Evolutionary conservation across 2,329 filamentous ascomycete genomes (phyloP).

Genomic region (Xylogone sp.): DNA sequence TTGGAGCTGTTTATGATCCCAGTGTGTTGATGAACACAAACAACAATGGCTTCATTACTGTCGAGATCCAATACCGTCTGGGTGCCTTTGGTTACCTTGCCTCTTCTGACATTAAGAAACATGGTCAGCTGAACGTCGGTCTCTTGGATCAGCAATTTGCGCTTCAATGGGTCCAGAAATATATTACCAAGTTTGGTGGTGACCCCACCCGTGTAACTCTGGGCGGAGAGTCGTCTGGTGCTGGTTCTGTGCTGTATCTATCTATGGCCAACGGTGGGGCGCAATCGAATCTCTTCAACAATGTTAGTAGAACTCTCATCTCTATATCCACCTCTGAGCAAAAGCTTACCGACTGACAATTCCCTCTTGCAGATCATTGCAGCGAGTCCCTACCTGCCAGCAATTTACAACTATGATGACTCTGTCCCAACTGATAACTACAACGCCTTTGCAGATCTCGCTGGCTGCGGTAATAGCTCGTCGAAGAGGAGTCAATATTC

Average conservation of each 20-base stretch:
- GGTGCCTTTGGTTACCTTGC: slow-evolving; percentile 46
- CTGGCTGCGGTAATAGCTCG: slow-evolving; percentile 27
- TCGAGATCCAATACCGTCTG: slow-evolving; percentile 46
- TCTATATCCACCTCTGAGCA: not conserved
- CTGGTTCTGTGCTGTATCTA: slow-evolving; percentile 44
- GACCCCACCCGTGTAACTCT: slow-evolving; percentile 48
- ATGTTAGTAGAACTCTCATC: slow-evolving; percentile 14
- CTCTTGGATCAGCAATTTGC: slow-evolving; percentile 49
- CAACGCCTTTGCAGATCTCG: slow-evolving; percentile 35
- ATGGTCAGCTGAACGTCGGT: slow-evolving; percentile 44
- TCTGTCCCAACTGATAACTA: slow-evolving; percentile 39
- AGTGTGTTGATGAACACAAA: slow-evolving; percentile 43
- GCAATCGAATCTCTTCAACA: slow-evolving; percentile 3
- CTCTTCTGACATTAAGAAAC: slow-evolving; percentile 37
- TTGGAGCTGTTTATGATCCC: slow-evolving; percentile 25
- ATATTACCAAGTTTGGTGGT: slow-evolving; percentile 51
- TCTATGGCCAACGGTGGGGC: slow-evolving; percentile 23
- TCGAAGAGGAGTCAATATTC: not conserved
- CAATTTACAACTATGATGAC: slow-evolving; percentile 36
- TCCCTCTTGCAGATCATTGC: slow-evolving; percentile 18
- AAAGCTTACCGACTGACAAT: not conserved
- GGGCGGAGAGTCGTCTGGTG: slow-evolving; percentile 53
- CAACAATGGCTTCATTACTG: slow-evolving; percentile 42
- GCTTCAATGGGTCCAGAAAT: slow-evolving; percentile 48
- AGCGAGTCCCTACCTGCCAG: slow-evolving; percentile 45